Conservation (phyloP, 2,329 filamentous ascomycete species). For the Ustulina deusta region DNA sequence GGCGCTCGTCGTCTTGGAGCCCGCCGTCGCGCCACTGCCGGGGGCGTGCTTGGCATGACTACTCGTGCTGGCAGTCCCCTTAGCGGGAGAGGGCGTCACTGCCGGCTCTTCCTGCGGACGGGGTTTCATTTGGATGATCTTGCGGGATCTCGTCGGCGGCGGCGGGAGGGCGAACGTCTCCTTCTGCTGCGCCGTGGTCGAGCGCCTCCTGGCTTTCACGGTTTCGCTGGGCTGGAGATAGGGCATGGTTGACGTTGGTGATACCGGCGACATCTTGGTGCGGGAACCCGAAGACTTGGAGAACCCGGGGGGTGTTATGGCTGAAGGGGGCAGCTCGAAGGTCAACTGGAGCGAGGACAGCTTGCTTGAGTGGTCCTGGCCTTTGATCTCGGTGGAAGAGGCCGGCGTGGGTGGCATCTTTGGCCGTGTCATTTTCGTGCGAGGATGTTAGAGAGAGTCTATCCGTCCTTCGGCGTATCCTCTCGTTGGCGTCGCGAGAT, state of each 20-base stretch:
- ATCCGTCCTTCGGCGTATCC: not conserved
- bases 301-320: constrained; percentile 57
- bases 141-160: constrained; percentile 89
- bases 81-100: constrained; percentile 42
- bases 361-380: constrained; percentile 73
- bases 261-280: constrained; percentile 51
- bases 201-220: constrained; percentile 66
- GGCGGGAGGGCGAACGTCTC: constrained; percentile 85
- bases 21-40: constrained; percentile 38
- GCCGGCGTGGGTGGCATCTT: constrained; percentile 79
- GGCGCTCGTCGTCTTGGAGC: constrained; percentile 52
- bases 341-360: constrained; percentile 72
- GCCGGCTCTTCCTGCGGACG: constrained; percentile 56
- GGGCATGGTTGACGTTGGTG: constrained; percentile 47
- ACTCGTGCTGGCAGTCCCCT: constrained; percentile 16
- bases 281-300: constrained; percentile 53
- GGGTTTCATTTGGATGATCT: constrained; percentile 98
- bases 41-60: constrained; percentile 30
- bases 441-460: not conserved
- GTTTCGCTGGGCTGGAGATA: constrained; percentile 61
- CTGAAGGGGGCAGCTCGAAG: constrained; percentile 83
- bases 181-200: constrained; percentile 64
- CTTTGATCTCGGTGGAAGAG: constrained; percentile 82
- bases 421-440: constrained; percentile 70
- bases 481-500: constrained; percentile 5